Evolutionary conservation across 441 rosid species (phyloP).

Genomic region (Pelargonium myrrhifolium): DNA sequence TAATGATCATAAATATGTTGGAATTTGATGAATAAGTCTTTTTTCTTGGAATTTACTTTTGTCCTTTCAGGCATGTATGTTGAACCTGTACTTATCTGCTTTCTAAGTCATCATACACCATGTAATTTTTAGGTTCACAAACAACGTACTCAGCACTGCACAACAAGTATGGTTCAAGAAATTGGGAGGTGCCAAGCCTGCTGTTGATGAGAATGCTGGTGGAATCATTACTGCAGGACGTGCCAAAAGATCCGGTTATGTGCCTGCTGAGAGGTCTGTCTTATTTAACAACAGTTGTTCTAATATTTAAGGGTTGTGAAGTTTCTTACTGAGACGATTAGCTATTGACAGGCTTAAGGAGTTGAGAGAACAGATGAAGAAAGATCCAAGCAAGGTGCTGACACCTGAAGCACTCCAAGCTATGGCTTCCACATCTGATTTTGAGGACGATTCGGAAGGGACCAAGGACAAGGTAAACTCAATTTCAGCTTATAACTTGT

Average conservation of each 20-base stretch:
- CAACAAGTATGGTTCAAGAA: slow-evolving; percentile 93
- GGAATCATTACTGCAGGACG: slow-evolving; percentile 84
- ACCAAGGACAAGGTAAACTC: slow-evolving; percentile 38
- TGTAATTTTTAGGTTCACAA: slow-evolving; percentile 63
- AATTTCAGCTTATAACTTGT: slow-evolving; percentile 13
- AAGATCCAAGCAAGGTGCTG: slow-evolving; percentile 47
- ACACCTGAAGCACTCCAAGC: slow-evolving; percentile 39
- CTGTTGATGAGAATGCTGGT: slow-evolving; percentile 61
- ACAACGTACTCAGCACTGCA: slow-evolving; percentile 86
- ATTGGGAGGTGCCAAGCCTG: slow-evolving; percentile 88
- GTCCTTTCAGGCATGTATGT: neutral
- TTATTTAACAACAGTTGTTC: slow-evolving; percentile 2
- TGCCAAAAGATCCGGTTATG: slow-evolving; percentile 67
- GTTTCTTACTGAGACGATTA: slow-evolving; percentile 19
- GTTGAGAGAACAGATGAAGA: slow-evolving; percentile 53
- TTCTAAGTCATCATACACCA: neutral
- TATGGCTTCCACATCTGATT: slow-evolving; percentile 42
- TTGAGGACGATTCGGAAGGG: slow-evolving; percentile 48
- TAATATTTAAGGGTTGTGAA: slow-evolving; percentile 7
- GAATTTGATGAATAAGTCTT: too few species aligned
- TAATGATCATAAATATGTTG: too few species aligned
- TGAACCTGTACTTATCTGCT: neutral
- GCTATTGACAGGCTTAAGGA: slow-evolving; percentile 54
- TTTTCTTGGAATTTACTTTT: neutral
- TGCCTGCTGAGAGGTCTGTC: slow-evolving; percentile 62